Conservation (phyloP, 129 eudicot genomes). For the Sambucus nigra region DNA sequence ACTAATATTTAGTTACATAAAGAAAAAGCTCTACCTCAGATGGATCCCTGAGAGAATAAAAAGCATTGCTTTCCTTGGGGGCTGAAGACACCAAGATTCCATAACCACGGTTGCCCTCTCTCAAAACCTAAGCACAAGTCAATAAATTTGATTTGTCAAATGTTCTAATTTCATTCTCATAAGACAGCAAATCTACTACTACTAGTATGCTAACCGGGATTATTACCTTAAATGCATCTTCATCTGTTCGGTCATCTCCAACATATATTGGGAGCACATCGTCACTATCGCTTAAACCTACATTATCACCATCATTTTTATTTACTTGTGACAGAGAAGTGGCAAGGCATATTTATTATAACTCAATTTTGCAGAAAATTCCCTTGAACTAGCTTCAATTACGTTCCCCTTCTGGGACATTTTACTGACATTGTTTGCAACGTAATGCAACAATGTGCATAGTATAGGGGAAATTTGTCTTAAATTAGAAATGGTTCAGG, state of each 20-base stretch:
- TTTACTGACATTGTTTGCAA: no score
- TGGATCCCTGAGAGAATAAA: constrained; percentile 81
- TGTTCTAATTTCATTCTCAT: no score
- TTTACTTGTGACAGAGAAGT: no score
- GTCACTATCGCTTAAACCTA: constrained; percentile 62
- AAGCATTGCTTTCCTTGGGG: constrained; percentile 80
- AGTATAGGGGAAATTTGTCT: no score
- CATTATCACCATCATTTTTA: constrained; percentile 15
- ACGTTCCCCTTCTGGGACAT: no score
- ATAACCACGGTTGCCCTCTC: constrained; percentile 59
- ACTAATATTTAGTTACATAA: background rate
- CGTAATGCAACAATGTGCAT: no score
- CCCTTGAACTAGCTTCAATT: no score
- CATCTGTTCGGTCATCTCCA: constrained; percentile 95
- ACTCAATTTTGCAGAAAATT: no score
- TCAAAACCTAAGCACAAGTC: constrained; percentile 42
- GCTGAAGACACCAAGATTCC: constrained; percentile 77
- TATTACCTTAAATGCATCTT: constrained; percentile 95
- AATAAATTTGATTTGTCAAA: background rate
- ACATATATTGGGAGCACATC: constrained; percentile 85
- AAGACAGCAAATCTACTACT: no score
- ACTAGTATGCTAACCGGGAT: background rate
- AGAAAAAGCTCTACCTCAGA: constrained; percentile 48
- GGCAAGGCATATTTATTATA: no score
- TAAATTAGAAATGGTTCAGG: no score